Evolutionary conservation across 768 basidiomycete species (phyloP), one percentile per base, ranked within the genome.

Genomic region (Termitomyces sp.): DNA sequence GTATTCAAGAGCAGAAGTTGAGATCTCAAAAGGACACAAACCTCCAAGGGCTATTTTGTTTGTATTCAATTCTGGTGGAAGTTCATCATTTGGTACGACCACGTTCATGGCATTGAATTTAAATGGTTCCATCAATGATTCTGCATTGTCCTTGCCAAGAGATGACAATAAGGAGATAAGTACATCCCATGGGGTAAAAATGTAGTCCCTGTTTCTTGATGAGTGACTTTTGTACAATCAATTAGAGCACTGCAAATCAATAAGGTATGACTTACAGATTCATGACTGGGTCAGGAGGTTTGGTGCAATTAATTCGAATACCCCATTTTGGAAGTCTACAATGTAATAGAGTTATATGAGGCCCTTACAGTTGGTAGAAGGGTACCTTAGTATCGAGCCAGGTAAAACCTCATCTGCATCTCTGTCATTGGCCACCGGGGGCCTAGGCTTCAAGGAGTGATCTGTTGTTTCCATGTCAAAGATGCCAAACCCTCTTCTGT

Each of bases 271-370:
- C 71, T 35, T 57, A 75, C 76, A 76, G 65, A 44, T 73, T 72
- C 4, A 56, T 56, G 4, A 62, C 40, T 2, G 64, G 59, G 43
- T 73, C 63, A 7, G 73, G 65, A 16, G 75, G 62, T 42, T 70
- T 72, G 16, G 61, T 56, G 58, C 76, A 78, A 36, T 68, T 70
- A 5, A 72, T 73, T 20, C 76, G 66, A 20, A 74, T 68, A 0
- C 77, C 77, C 77, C 77, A 77, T 56, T 71, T 65, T 16, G 76
- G 72, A 58, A 71, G 72, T 50, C 75, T 75, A 28, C 16, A 38
- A 50, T 12, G 43, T 24, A 45, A 42, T 40, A 33, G 48, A 53
- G 38, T 48, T 13, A 22, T 14, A 14, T 7, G 24, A 13, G 13
- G 28, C n/a, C 44, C 18, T 14, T 30, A 33, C n/a, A 22, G 22